These are phyloP conservation scores for Nakazawaea wyomingensis DNA, from an alignment of 805 yeast species.

Conservation along the genomic window DNA sequence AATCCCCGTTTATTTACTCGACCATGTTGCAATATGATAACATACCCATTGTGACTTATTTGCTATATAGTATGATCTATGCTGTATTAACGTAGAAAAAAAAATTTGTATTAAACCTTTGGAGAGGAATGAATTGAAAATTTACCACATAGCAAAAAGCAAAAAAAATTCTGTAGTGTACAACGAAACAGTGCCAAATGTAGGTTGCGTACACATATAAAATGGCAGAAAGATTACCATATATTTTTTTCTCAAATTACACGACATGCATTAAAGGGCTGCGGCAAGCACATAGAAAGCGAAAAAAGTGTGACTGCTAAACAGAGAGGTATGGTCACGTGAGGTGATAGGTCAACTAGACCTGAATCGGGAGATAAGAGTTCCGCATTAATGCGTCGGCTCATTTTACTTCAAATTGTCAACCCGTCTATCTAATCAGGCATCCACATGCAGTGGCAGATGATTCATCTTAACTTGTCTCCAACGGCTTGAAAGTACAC, in stretches of 20 bases:
- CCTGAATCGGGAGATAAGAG: too few relatives aligned
- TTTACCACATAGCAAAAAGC: too few relatives aligned
- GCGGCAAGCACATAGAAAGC: too few relatives aligned
- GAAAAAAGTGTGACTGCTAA: conserved; percentile 2
- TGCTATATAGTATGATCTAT: conserved; percentile 4
- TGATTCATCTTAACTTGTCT: background rate
- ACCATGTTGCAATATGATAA: background rate
- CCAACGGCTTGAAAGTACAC: background rate
- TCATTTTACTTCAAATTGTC: background rate
- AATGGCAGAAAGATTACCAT: too few relatives aligned
- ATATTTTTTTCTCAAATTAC: too few relatives aligned
- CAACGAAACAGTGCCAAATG: too few relatives aligned
- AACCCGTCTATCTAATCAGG: conserved; percentile 10
- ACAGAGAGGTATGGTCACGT: background rate
- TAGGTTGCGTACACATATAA: too few relatives aligned
- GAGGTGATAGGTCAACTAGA: too few relatives aligned
- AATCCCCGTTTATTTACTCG: too few relatives aligned
- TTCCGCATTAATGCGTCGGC: conserved; percentile 8
- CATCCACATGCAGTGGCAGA: background rate
- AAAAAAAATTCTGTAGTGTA: too few relatives aligned
- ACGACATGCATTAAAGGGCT: too few relatives aligned
- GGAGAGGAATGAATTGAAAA: too few relatives aligned
- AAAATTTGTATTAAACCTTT: background rate
- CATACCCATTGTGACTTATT: conserved; percentile 14
- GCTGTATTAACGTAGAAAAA: background rate